Evolutionary conservation across 2,329 filamentous ascomycete genomes (phyloP), one percentile per base, ranked within the genome.

Genomic region (Hirsutella minnesotensis): DNA sequence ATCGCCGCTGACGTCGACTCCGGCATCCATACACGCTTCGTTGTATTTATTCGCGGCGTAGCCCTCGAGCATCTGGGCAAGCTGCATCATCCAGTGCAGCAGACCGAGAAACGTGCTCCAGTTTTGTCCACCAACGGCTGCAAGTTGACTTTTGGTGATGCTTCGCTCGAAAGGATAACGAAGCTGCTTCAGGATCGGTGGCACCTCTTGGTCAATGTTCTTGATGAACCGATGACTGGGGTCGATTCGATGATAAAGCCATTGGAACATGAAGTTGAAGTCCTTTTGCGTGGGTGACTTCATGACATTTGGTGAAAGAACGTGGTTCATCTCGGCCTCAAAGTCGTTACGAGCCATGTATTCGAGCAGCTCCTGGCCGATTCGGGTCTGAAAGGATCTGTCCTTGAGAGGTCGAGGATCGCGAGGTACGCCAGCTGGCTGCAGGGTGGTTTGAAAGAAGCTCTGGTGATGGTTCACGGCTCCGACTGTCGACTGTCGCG

Each of bases 51-150:
- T 83, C 43, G 69, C 63, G 1, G 77, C 70, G 57, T 89, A 96
- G 19, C 84, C 77, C 48, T 96, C 89, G 56, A 96, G 77, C 82
- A 96, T 94, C 52, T 90, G 82, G 4, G 87, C 86, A 41, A 98
- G 70, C 62, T 96, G 89, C 90, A 98, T 95, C 80, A 98, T 90
- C 92, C 92, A 98, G 65, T 98, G 89, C 40, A 98, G 71, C 59
- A 98, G 69, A 0, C 89, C 92, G 12, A 98, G 69, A 56, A 98
- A 96, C 0, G 87, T 92, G 48, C 84, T 84, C 92, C 92, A 98
- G 58, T 96, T 96, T 63, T 95, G 88, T 3, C 89, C 90, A 50
- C 92, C 92, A 0, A 96, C 92, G 2, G 94, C 92, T 0, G 87
- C 80, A 45, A 98, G 87, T 57, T 95, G 88, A 41, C 87, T 95